These are phyloP conservation scores for Nicotiana otophora DNA, from an alignment of 257 asterid species.

Conservation along the genomic window DNA sequence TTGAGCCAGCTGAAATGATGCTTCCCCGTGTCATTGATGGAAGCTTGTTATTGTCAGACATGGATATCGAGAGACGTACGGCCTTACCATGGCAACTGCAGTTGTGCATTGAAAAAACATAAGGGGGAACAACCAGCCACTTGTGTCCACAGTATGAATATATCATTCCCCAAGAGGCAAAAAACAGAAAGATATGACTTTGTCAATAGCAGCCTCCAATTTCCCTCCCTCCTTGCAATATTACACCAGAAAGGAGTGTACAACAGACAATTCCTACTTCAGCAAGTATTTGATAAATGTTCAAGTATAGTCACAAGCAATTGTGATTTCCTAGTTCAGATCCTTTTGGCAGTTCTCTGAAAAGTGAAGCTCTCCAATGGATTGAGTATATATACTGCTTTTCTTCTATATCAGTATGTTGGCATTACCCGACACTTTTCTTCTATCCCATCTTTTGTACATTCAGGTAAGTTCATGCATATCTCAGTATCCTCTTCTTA, in stretches of 20 bases:
- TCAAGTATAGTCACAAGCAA: background rate
- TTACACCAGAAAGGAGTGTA: background rate
- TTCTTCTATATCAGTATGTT: background rate
- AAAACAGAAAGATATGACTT: background rate
- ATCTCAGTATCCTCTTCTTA: background rate
- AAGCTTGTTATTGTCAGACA: slow-evolving; percentile 8
- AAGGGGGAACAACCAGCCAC: background rate
- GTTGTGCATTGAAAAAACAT: slow-evolving; percentile 25
- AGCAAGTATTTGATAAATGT: background rate
- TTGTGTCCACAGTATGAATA: background rate
- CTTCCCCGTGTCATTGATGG: slow-evolving; percentile 17
- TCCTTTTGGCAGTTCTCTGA: background rate
- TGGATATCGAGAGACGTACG: slow-evolving; percentile 12
- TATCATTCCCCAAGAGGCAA: slow-evolving; percentile 13
- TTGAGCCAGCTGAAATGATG: slow-evolving; percentile 5
- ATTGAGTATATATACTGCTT: background rate
- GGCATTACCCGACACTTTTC: background rate
- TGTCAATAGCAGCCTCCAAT: background rate
- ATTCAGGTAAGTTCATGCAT: background rate
- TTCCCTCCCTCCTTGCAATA: background rate
- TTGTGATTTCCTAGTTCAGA: background rate
- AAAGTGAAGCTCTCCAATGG: background rate
- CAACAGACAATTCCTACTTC: background rate
- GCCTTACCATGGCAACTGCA: slow-evolving; percentile 27
- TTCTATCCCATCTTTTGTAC: background rate